Percentiles rank a stretch among this genome's conserved stretches.
These are phyloP conservation scores for Citrus medica DNA, from an alignment of 345 rosid genomes.

Conservation along the genomic window DNA sequence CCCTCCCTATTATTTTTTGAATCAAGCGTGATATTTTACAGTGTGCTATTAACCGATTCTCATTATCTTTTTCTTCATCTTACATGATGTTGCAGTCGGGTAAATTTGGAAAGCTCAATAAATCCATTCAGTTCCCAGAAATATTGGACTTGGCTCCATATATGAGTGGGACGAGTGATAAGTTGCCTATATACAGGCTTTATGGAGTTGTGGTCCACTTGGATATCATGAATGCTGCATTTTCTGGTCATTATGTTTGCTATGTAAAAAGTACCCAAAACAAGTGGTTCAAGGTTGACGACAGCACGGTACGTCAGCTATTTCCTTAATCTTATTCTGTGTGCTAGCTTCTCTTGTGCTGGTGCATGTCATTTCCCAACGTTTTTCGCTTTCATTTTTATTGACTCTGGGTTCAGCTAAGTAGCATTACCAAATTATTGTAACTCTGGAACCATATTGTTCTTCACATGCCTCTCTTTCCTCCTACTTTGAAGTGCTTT, in stretches of 20 bases:
- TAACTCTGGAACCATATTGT: background rate
- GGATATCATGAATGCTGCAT: conserved; percentile 89
- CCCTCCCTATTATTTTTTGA: background rate
- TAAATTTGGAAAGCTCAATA: conserved; percentile 92
- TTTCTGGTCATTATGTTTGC: conserved; percentile 95
- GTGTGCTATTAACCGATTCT: conserved; percentile 20
- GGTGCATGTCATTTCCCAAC: background rate
- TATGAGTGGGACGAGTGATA: conserved; percentile 81
- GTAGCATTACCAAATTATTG: background rate
- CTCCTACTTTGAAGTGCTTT: background rate
- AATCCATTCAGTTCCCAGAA: conserved; percentile 77
- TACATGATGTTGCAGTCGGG: conserved; percentile 65
- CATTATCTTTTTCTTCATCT: conserved; percentile 1
- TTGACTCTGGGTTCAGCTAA: background rate
- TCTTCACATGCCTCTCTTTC: background rate
- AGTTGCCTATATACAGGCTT: conserved; percentile 78
- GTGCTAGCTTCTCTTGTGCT: background rate
- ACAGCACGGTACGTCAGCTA: conserved; percentile 60
- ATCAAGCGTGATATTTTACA: background rate
- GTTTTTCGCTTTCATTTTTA: background rate
- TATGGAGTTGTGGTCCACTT: conserved; percentile 93
- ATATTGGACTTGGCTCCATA: conserved; percentile 85
- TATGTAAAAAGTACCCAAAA: conserved; percentile 73
- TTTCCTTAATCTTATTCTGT: conserved; percentile 6
- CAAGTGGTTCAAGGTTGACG: conserved; percentile 97